phyloP scores from a whole-genome alignment of 495 filamentous ascomycete species.

The Tuber brumale region DNA sequence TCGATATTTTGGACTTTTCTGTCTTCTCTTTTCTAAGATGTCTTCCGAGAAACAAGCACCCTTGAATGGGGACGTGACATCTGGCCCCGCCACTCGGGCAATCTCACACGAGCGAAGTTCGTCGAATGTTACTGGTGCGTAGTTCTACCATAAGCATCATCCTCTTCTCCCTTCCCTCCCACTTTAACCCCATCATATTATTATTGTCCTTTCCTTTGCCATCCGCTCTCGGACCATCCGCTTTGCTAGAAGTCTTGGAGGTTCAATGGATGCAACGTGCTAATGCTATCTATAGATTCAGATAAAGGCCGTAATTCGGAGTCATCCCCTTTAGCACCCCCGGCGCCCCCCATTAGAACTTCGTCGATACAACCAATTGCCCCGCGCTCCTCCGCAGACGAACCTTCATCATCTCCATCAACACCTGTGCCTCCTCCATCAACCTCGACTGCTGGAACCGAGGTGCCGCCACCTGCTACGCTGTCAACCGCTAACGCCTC shows the following conservation, averaged over 20 bases:
- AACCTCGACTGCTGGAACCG: slow-evolving; percentile 28
- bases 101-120: slow-evolving; percentile 34
- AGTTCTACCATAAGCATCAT: slow-evolving; percentile 2
- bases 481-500: slow-evolving; percentile 24
- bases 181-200: slow-evolving; percentile 16
- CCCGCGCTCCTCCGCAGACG: slow-evolving; percentile 23
- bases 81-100: not conserved
- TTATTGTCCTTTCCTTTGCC: slow-evolving; percentile 13
- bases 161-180: slow-evolving; percentile 11
- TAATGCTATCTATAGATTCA: slow-evolving; percentile 23
- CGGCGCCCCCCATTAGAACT: slow-evolving; percentile 25
- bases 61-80: slow-evolving; percentile 27
- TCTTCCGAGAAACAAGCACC: slow-evolving; percentile 30
- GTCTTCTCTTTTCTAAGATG: slow-evolving; percentile 32
- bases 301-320: slow-evolving; percentile 2
- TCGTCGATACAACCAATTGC: slow-evolving; percentile 36
- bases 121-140: slow-evolving; percentile 33
- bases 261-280: slow-evolving; percentile 17
- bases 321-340: slow-evolving; percentile 11
- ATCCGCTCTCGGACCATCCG: slow-evolving; percentile 8
- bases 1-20: slow-evolving; percentile 14
- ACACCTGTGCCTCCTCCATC: slow-evolving; percentile 32
- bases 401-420: slow-evolving; percentile 29
- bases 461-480: slow-evolving; percentile 25
- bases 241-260: slow-evolving; percentile 6